These are phyloP conservation scores for Xylaria nigripes DNA, from an alignment of 495 filamentous ascomycete species.

Conservation along the genomic window DNA sequence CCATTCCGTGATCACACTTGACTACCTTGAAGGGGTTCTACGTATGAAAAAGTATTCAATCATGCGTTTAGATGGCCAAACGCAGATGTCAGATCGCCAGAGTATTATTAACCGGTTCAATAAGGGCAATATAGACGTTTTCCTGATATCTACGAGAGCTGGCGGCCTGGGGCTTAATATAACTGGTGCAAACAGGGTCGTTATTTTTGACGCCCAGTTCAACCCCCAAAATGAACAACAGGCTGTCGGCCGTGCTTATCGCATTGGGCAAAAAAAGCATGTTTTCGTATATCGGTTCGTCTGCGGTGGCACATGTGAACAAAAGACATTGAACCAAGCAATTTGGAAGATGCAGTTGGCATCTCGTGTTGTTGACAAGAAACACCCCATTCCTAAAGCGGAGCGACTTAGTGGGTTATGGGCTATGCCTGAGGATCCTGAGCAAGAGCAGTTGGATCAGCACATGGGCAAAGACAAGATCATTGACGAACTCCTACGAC, in stretches of 20 bases:
- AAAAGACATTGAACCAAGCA: conserved; percentile 57
- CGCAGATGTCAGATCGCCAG: conserved; percentile 48
- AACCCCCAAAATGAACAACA: conserved; percentile 80
- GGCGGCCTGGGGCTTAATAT: conserved; percentile 82
- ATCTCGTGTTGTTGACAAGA: conserved; percentile 73
- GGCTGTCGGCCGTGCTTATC: conserved; percentile 80
- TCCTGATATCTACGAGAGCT: conserved; percentile 74
- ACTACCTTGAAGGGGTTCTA: conserved; percentile 57
- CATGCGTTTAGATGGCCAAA: conserved; percentile 58
- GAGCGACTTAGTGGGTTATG: conserved; percentile 48
- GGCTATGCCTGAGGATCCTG: conserved; percentile 44
- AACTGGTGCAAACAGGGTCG: conserved; percentile 72
- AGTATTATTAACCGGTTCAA: conserved; percentile 60
- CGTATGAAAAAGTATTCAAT: conserved; percentile 34
- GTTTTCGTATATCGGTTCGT: conserved; percentile 87
- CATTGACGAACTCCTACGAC: conserved; percentile 58
- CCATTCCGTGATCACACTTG: conserved; percentile 58
- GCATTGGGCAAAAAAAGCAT: conserved; percentile 72
- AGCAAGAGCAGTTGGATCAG: conserved; percentile 42
- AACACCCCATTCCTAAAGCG: conserved; percentile 55
- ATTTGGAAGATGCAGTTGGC: conserved; percentile 77
- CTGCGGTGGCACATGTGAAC: conserved; percentile 71
- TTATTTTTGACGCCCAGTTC: conserved; percentile 79
- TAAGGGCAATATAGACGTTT: conserved; percentile 40
- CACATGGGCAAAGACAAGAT: conserved; percentile 59